Evolutionary conservation across 2,329 filamentous ascomycete species (phyloP), one percentile per base, ranked within the genome.

Genomic region (Fusarium beomiforme): DNA sequence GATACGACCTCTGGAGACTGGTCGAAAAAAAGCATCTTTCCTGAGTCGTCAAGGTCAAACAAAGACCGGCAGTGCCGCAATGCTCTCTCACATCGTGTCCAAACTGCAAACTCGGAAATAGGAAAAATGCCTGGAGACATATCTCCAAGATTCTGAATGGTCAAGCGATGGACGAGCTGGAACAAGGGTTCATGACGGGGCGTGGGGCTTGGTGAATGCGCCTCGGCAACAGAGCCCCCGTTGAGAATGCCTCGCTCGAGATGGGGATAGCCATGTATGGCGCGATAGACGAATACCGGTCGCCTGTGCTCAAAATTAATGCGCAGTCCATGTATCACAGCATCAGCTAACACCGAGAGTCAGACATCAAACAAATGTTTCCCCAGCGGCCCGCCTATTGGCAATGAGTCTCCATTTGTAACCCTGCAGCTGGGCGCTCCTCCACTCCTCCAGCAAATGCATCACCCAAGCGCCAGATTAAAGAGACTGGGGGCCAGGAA

Each of bases 221-320:
- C 74, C 74, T 75, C 71, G 72, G 70, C 61, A 64, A 65, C 53
- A 70, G 59, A 64, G 72, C 69, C 61, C 62, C 72, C 69, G 59
- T 76, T 56, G n/a, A 76, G 74, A 73, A 76, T 66, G 74, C 74
- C 74, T 76, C 47, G 72, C n/a, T 67, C 49, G 36, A 58, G 60
- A 66, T 69, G 59, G 42, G 34, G 36, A 46, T 55, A 16, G 10
- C 21, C 10, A n/a, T 33, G 29, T 29, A 34, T 44, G 23, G 41
- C 63, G 43, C 39, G 68, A 61, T 71, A 71, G 62, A 64, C 49
- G 51, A 62, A 53, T 74, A 75, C 70, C 34, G 24, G 33, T 51
- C 21, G 19, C 19, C 26, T 29, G 9, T 33, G 17, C 34, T 55
- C 41, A 12, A n/a, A 42, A 44, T 39, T 29, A 55, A 55, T 59